These are phyloP conservation scores for Magnaporthiopsis rhizophila DNA, from an alignment of 2,329 filamentous ascomycete genomes.

Conservation along the genomic window DNA sequence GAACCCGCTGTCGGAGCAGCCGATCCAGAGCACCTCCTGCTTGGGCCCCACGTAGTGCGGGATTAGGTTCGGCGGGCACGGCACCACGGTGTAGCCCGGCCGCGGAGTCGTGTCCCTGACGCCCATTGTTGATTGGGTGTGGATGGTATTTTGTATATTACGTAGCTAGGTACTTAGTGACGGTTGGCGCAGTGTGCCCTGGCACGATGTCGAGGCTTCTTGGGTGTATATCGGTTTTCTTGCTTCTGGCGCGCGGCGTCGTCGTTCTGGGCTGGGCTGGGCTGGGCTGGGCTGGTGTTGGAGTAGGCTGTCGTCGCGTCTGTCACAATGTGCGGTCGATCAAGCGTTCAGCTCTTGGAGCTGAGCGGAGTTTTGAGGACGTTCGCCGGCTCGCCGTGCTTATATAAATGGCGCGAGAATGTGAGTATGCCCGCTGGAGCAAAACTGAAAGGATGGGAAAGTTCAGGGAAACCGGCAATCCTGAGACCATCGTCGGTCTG, in stretches of 20 bases:
- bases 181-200: background rate
- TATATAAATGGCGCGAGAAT: background rate
- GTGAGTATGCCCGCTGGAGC: background rate
- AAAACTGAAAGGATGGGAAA: background rate
- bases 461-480: background rate
- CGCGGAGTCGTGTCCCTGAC: background rate
- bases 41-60: constrained; percentile 7
- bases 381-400: background rate
- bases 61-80: constrained; percentile 9
- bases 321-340: background rate
- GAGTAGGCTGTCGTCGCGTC: background rate
- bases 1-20: constrained; percentile 12
- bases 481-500: background rate
- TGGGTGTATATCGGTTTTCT: background rate
- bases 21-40: constrained; percentile 12
- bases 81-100: constrained; percentile 7
- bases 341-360: background rate
- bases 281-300: too few relatives aligned
- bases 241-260: background rate
- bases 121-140: background rate
- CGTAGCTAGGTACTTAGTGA: background rate
- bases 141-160: background rate
- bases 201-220: background rate
- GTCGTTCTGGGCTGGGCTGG: background rate
- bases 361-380: background rate